These are phyloP conservation scores for Gymnopilus dilepis DNA, from an alignment of 768 basidiomycete genomes.

Conservation along the genomic window DNA sequence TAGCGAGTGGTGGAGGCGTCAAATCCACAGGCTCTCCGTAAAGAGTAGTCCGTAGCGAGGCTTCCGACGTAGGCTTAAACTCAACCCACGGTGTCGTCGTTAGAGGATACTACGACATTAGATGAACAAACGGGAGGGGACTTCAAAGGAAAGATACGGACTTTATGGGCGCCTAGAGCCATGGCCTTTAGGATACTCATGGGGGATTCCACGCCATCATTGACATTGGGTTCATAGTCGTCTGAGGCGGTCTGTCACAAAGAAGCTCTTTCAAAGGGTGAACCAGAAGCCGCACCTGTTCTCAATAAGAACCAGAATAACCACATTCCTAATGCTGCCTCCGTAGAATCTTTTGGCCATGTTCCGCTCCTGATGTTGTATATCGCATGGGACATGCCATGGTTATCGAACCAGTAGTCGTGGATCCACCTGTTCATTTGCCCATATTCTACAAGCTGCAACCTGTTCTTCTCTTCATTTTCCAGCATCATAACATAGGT, in stretches of 20 bases:
- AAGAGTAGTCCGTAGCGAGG: slow-evolving; percentile 38
- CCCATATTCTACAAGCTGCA: slow-evolving; percentile 74
- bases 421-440: slow-evolving; percentile 65
- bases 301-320: slow-evolving; percentile 75
- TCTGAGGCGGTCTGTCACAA: slow-evolving; percentile 38
- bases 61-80: slow-evolving; percentile 45
- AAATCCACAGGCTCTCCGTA: slow-evolving; percentile 53
- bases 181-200: slow-evolving; percentile 59
- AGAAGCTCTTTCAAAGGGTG: too few relatives aligned
- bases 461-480: slow-evolving; percentile 75
- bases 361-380: slow-evolving; percentile 43
- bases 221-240: slow-evolving; percentile 45
- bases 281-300: slow-evolving; percentile 55
- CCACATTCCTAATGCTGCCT: slow-evolving; percentile 74
- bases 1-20: slow-evolving; percentile 63
- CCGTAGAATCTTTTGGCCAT: slow-evolving; percentile 63
- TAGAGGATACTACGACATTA: slow-evolving; percentile 58
- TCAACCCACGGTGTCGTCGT: slow-evolving; percentile 63
- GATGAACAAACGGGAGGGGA: slow-evolving; percentile 16
- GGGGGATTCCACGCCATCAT: slow-evolving; percentile 48
- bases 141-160: slow-evolving; percentile 24
- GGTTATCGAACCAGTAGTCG: slow-evolving; percentile 67
- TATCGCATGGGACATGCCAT: slow-evolving; percentile 59
- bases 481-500: slow-evolving; percentile 83
- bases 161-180: slow-evolving; percentile 71